A percentile compares a stretch with the other conserved stretches of the same genome.
Conservation (phyloP, 805 yeast genomes). For the Starmerella tilneyi region DNA sequence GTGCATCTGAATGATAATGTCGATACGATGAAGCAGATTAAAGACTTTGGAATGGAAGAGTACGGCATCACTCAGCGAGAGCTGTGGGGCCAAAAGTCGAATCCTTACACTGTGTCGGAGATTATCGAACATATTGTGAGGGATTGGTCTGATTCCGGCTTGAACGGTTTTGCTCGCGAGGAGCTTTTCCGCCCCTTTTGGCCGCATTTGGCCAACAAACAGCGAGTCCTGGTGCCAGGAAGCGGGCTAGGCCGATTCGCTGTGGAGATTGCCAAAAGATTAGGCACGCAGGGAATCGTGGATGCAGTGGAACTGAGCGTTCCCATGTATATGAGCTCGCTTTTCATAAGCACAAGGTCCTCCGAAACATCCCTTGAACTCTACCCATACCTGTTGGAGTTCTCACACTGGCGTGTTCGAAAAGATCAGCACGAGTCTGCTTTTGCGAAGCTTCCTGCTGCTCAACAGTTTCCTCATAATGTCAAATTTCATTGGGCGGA, state of each 20-base stretch:
- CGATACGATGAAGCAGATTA: conserved; percentile 38
- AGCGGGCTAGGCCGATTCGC: conserved; percentile 77
- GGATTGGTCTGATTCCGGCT: conserved; percentile 50
- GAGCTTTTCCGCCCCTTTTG: conserved; percentile 48
- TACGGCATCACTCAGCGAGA: conserved; percentile 39
- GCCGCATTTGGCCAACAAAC: conserved; percentile 29
- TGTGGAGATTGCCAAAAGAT: conserved; percentile 40
- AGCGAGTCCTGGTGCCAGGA: conserved; percentile 64
- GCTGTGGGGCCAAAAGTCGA: conserved; percentile 34
- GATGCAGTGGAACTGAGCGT: conserved; percentile 70
- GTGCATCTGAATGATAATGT: conserved; percentile 40
- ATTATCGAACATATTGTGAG: conserved; percentile 64
- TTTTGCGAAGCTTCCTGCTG: conserved; percentile 10
- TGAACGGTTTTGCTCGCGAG: conserved; percentile 40
- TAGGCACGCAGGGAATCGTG: conserved; percentile 31
- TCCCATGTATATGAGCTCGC: conserved; percentile 50
- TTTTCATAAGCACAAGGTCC: conserved; percentile 21
- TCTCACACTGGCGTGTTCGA: conserved; percentile 49
- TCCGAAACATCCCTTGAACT: conserved; percentile 12
- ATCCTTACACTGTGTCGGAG: conserved; percentile 24
- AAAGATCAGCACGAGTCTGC: conserved; percentile 39
- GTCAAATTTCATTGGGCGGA: conserved; percentile 40
- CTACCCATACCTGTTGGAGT: conserved; percentile 44
- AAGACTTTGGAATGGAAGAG: conserved; percentile 32
- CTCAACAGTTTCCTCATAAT: neutral